phyloP scores from a whole-genome alignment of 176 grass and related monocot genomes.

The Ananas comosus region DNA sequence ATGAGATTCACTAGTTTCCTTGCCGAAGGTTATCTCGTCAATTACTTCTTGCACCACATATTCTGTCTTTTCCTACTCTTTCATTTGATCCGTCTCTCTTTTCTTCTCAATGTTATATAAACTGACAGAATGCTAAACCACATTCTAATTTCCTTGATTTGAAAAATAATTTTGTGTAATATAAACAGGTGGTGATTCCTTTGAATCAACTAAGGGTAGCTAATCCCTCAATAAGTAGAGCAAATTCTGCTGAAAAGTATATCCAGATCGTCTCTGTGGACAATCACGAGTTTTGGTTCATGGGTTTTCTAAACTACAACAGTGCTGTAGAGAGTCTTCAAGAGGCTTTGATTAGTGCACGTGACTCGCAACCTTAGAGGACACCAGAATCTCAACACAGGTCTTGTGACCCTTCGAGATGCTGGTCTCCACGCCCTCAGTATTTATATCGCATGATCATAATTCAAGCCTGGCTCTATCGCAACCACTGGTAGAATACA shows the following conservation, averaged over 20 bases:
- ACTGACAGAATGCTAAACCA: background rate
- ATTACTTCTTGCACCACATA: too few species aligned
- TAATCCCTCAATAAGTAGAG: slow-evolving; percentile 78
- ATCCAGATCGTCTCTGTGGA: slow-evolving; percentile 77
- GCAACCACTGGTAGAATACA: background rate
- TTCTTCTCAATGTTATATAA: too few species aligned
- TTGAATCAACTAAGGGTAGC: slow-evolving; percentile 63
- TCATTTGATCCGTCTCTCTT: too few species aligned
- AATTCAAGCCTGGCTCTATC: background rate
- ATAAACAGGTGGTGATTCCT: slow-evolving; percentile 78
- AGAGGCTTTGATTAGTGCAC: slow-evolving; percentile 52
- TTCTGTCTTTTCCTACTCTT: too few species aligned
- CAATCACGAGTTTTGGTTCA: slow-evolving; percentile 86
- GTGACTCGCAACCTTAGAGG: slow-evolving; percentile 52
- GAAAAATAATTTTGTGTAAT: background rate
- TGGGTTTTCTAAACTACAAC: slow-evolving; percentile 78
- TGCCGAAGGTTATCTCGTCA: too few species aligned
- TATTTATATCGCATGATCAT: background rate
- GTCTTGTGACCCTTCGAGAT: background rate
- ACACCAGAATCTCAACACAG: background rate
- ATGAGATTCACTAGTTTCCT: too few species aligned
- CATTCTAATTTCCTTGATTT: background rate
- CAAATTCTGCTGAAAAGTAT: slow-evolving; percentile 64
- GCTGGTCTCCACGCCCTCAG: background rate
- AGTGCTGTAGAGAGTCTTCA: slow-evolving; percentile 54